Conservation (phyloP, 306 rosid genomes). For the Prunus mume region DNA sequence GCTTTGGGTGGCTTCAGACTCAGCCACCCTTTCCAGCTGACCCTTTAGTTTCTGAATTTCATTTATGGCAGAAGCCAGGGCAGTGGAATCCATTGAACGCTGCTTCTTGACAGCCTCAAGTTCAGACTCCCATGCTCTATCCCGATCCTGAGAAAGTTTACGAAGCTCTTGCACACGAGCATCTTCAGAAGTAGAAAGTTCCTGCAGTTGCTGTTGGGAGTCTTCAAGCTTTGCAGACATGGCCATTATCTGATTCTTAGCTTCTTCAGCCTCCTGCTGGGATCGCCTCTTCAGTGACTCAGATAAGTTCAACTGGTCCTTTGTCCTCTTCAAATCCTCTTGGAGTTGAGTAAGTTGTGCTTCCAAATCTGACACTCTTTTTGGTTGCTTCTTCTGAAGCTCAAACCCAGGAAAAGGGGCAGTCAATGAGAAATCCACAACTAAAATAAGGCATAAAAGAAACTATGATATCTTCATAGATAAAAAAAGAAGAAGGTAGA, state of each 20-base stretch:
- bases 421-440: neutral
- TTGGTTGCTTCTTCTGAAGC: constrained; percentile 58
- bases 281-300: constrained; percentile 59
- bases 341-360: constrained; percentile 62
- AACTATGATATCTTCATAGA: neutral
- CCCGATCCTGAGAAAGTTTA: constrained; percentile 79
- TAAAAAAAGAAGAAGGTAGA: neutral
- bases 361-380: constrained; percentile 62
- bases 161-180: constrained; percentile 69
- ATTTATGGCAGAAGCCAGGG: constrained; percentile 67
- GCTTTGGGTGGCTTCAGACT: constrained; percentile 51
- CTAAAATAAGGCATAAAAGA: neutral
- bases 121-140: constrained; percentile 89
- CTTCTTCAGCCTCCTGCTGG: constrained; percentile 77
- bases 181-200: constrained; percentile 73
- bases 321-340: constrained; percentile 67
- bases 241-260: constrained; percentile 47
- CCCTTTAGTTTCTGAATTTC: constrained; percentile 82
- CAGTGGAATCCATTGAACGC: constrained; percentile 82
- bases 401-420: neutral
- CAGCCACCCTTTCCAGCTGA: constrained; percentile 63
- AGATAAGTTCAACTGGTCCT: constrained; percentile 60
- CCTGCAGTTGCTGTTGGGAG: constrained; percentile 65
- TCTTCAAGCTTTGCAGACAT: constrained; percentile 66
- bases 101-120: constrained; percentile 86